Evolutionary conservation across 306 rosid genomes (phyloP).

Genomic region (Prosopis cineraria): DNA sequence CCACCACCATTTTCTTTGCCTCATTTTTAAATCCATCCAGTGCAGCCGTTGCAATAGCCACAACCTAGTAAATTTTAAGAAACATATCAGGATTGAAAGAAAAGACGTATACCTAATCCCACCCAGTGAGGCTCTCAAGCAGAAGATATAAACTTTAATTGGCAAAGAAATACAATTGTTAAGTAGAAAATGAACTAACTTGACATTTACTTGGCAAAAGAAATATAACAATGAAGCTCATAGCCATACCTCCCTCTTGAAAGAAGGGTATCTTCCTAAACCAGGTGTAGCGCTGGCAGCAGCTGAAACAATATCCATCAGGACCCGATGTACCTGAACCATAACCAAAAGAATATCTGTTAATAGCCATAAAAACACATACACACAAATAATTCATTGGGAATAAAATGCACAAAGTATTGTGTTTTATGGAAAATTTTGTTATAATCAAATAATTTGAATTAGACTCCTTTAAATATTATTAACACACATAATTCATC

Average conservation of each 20-base stretch:
- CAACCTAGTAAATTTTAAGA: conserved; percentile 51
- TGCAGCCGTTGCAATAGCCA: conserved; percentile 87
- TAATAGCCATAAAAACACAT: conserved; percentile 1
- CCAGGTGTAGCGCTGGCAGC: conserved; percentile 96
- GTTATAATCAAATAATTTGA: conserved; percentile 9
- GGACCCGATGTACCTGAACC: conserved; percentile 84
- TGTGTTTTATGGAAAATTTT: background rate
- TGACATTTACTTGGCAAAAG: background rate
- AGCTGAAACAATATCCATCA: conserved; percentile 83
- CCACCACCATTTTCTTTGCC: conserved; percentile 96
- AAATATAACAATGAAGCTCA: background rate
- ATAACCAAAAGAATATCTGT: conserved; percentile 32
- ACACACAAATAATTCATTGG: background rate
- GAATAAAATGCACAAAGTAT: background rate
- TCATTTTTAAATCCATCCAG: conserved; percentile 85
- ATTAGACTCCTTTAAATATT: background rate
- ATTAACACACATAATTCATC: background rate
- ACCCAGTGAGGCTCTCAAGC: conserved; percentile 9
- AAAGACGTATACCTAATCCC: conserved; percentile 1
- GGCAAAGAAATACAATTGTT: conserved; percentile 11
- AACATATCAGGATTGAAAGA: conserved; percentile 23
- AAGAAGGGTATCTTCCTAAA: conserved; percentile 97
- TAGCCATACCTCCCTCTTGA: conserved; percentile 86
- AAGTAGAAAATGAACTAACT: conserved; percentile 8
- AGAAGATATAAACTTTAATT: background rate